Evolutionary conservation across 1,284 basidiomycete genomes (phyloP).

Genomic region (Malassezia restricta): DNA sequence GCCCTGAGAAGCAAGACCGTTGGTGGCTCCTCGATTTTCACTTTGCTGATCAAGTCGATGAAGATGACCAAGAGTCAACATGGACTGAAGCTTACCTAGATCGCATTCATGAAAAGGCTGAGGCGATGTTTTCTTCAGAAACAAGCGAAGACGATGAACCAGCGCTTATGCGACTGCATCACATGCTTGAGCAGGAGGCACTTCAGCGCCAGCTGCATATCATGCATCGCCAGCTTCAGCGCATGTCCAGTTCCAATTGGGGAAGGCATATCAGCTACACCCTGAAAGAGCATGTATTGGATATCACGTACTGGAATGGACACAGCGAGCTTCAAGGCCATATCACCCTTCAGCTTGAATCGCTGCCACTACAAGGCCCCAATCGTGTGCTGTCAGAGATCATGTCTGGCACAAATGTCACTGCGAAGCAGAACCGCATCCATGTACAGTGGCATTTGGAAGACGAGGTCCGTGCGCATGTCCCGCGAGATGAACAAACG

Average conservation of each 20-base stretch:
- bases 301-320: conserved; percentile 24
- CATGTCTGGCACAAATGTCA: not conserved
- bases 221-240: conserved; percentile 30
- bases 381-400: conserved; percentile 1
- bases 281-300: conserved; percentile 19
- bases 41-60: conserved; percentile 16
- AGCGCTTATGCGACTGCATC: conserved; percentile 16
- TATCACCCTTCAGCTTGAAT: not conserved
- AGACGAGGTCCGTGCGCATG: not conserved
- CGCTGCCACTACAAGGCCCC: not conserved
- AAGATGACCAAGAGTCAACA: not conserved
- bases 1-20: conserved; percentile 48
- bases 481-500: not conserved
- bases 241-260: conserved; percentile 30
- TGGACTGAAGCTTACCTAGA: conserved; percentile 3
- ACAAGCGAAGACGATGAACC: conserved; percentile 6
- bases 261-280: conserved; percentile 22
- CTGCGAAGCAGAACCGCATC: not conserved
- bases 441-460: conserved; percentile 9
- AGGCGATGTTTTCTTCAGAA: not conserved
- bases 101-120: conserved; percentile 2
- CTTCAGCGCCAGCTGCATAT: conserved; percentile 41
- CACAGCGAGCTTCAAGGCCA: conserved; percentile 1
- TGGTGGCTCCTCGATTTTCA: conserved; percentile 38
- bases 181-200: conserved; percentile 33